A percentile compares a stretch with the other conserved stretches of the same genome.
phyloP scores from a whole-genome alignment of 2,329 filamentous ascomycete species.

The Xenosphaeropsis pyriputrescens region DNA sequence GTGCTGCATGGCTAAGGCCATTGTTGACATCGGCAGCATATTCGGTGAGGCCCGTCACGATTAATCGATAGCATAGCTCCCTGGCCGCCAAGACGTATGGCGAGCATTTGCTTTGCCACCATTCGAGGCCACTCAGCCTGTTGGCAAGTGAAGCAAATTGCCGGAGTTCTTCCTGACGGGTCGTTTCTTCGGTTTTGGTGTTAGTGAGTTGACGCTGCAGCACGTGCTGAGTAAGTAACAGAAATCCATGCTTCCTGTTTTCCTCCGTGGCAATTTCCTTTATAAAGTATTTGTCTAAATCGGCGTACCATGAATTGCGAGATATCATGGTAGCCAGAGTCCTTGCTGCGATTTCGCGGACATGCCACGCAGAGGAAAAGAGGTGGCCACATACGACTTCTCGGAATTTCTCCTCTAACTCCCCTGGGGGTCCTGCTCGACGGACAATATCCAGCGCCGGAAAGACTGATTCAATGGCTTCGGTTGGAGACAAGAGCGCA shows the following conservation, averaged over 20 bases:
- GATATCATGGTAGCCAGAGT: slow-evolving; percentile 52
- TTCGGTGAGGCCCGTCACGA: too few relatives aligned
- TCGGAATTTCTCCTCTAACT: slow-evolving; percentile 38
- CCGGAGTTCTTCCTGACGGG: too few relatives aligned
- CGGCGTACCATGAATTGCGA: slow-evolving; percentile 18
- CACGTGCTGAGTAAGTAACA: slow-evolving; percentile 40
- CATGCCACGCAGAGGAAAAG: slow-evolving; percentile 61
- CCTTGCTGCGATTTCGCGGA: slow-evolving; percentile 66
- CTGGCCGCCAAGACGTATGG: too few relatives aligned
- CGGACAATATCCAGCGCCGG: slow-evolving; percentile 72
- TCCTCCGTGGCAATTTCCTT: too few relatives aligned
- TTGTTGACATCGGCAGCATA: too few relatives aligned
- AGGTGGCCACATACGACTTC: slow-evolving; percentile 46
- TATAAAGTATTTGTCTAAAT: background rate
- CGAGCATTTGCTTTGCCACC: too few relatives aligned
- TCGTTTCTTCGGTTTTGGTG: too few relatives aligned
- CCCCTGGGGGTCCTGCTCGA: slow-evolving; percentile 50
- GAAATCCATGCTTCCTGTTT: slow-evolving; percentile 35
- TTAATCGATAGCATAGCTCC: too few relatives aligned
- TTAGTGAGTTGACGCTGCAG: slow-evolving; percentile 30
- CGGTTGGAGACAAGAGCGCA: slow-evolving; percentile 2
- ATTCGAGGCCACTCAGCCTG: too few relatives aligned
- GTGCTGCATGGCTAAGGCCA: too few relatives aligned
- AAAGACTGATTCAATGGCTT: slow-evolving; percentile 56
- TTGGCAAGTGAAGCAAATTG: too few relatives aligned